Conservation (phyloP, 1,284 basidiomycete genomes). For the Sutorius eximius region DNA sequence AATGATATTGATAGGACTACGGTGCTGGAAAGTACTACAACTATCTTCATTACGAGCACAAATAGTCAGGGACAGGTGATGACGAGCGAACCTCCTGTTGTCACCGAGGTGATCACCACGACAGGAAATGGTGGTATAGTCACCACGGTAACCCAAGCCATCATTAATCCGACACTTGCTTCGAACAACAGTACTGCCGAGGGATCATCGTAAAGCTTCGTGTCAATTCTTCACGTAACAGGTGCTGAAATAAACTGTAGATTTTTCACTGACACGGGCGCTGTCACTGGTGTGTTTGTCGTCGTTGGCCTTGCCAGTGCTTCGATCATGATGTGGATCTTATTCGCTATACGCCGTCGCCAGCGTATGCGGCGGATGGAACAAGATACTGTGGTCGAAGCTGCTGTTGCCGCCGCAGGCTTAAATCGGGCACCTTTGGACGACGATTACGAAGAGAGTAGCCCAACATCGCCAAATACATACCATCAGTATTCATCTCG, state of each 20-base stretch:
- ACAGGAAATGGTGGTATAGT: slow-evolving; percentile 52
- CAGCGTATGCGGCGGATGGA: slow-evolving; percentile 58
- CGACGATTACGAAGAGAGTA: slow-evolving; percentile 52
- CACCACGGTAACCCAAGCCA: slow-evolving; percentile 58
- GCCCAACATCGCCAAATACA: slow-evolving; percentile 26
- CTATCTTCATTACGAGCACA: slow-evolving; percentile 56
- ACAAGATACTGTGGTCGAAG: slow-evolving; percentile 64
- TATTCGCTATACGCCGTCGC: slow-evolving; percentile 68
- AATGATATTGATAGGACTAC: slow-evolving; percentile 48
- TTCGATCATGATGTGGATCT: slow-evolving; percentile 65
- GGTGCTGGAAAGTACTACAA: slow-evolving; percentile 44
- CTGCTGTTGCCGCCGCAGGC: slow-evolving; percentile 66
- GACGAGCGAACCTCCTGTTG: slow-evolving; percentile 50
- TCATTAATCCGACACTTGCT: slow-evolving; percentile 65
- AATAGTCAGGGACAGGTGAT: slow-evolving; percentile 51
- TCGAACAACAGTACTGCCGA: slow-evolving; percentile 42
- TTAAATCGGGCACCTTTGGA: slow-evolving; percentile 64
- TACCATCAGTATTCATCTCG: slow-evolving; percentile 32
- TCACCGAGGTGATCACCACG: slow-evolving; percentile 57
- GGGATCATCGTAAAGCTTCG: slow-evolving; percentile 44
- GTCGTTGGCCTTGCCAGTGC: slow-evolving; percentile 72
- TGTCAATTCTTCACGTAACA: not conserved
- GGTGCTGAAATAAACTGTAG: slow-evolving; percentile 37
- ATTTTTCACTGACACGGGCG: slow-evolving; percentile 74
- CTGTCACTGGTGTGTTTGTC: slow-evolving; percentile 75